phyloP scores from a whole-genome alignment of 1,284 basidiomycete species.

The Ustilago xerochloae region DNA sequence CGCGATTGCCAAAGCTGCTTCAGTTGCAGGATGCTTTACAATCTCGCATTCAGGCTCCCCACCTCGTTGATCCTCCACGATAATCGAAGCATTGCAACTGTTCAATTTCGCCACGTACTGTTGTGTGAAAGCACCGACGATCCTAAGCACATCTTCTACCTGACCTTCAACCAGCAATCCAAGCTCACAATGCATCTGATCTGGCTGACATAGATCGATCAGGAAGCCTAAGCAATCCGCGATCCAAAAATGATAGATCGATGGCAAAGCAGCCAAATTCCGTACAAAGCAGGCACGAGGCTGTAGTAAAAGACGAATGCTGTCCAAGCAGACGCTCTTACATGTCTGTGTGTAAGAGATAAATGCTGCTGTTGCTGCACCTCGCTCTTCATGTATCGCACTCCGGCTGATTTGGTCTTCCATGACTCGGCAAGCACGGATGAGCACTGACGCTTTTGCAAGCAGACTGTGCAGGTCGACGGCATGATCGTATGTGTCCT shows the following conservation, averaged over 20 bases:
- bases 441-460: slow-evolving; percentile 5
- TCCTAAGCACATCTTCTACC: slow-evolving; percentile 8
- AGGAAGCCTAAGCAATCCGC: slow-evolving; percentile 3
- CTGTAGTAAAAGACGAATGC: background rate
- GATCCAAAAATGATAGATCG: slow-evolving; percentile 29
- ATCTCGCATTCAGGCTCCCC: background rate
- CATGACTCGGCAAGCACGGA: slow-evolving; percentile 2
- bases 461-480: slow-evolving; percentile 19
- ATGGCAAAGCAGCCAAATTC: slow-evolving; percentile 15
- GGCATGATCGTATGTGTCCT: slow-evolving; percentile 17
- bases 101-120: slow-evolving; percentile 16
- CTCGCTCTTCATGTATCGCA: no score
- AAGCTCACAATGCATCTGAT: slow-evolving; percentile 8
- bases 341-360: background rate
- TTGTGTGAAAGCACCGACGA: slow-evolving; percentile 3
- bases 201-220: slow-evolving; percentile 11
- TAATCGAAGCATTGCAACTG: background rate
- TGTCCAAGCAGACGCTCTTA: slow-evolving; percentile 17
- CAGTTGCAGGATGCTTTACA: slow-evolving; percentile 19
- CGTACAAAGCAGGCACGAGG: background rate
- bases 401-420: no score
- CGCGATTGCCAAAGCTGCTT: slow-evolving; percentile 10
- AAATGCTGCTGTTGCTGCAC: background rate
- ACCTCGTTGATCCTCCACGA: background rate
- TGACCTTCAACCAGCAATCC: slow-evolving; percentile 14